phyloP scores from a whole-genome alignment of 2,329 filamentous ascomycete genomes.

The Dactylella cylindrospora region DNA sequence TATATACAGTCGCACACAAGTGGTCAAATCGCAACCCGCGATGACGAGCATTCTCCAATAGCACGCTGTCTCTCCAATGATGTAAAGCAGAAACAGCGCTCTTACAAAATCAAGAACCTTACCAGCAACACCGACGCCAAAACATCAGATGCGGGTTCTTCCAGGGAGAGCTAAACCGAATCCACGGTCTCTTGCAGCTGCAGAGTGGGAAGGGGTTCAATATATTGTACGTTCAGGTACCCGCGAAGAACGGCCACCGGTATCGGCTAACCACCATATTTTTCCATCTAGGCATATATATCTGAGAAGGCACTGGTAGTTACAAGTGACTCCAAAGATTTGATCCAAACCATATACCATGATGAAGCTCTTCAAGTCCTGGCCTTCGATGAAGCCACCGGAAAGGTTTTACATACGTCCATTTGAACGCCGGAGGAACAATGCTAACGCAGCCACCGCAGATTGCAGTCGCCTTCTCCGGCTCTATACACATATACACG shows the following conservation, averaged over 20 bases:
- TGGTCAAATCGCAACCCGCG: too few relatives aligned
- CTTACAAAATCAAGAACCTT: too few relatives aligned
- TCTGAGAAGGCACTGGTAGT: slow-evolving; percentile 85
- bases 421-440: slow-evolving; percentile 1
- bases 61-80: slow-evolving; percentile 17
- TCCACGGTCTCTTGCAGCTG: slow-evolving; percentile 57
- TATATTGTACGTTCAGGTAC: slow-evolving; percentile 18
- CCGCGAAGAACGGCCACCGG: not conserved
- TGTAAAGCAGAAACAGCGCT: too few relatives aligned
- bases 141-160: slow-evolving; percentile 49
- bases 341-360: slow-evolving; percentile 89
- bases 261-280: slow-evolving; percentile 30
- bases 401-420: slow-evolving; percentile 76
- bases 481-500: slow-evolving; percentile 38
- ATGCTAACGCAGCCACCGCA: not conserved
- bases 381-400: slow-evolving; percentile 75
- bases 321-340: slow-evolving; percentile 69
- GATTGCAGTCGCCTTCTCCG: slow-evolving; percentile 14
- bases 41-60: too few relatives aligned
- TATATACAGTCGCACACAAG: too few relatives aligned
- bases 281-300: slow-evolving; percentile 70
- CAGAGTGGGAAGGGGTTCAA: slow-evolving; percentile 54
- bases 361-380: slow-evolving; percentile 76
- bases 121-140: not conserved
- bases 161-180: slow-evolving; percentile 57